Evolutionary conservation across 768 basidiomycete species (phyloP).

Genomic region (Wakefieldia striispora): DNA sequence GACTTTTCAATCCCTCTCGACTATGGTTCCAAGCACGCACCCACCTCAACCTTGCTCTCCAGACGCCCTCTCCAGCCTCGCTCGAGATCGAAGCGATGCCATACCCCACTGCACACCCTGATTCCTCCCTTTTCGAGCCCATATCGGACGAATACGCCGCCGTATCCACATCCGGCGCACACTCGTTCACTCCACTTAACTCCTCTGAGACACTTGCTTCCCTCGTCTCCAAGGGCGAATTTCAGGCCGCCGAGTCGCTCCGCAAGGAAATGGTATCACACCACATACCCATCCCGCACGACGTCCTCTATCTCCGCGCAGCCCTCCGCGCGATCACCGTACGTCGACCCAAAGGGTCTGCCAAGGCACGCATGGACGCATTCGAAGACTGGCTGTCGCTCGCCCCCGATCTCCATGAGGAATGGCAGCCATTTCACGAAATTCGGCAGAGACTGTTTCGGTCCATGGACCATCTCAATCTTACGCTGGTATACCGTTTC

Average conservation of each 20-base stretch:
- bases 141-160: conserved; percentile 33
- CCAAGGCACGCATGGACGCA: conserved; percentile 12
- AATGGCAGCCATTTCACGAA: conserved; percentile 17
- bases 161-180: conserved; percentile 5
- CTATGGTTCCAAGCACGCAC: conserved; percentile 19
- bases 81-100: conserved; percentile 34
- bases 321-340: conserved; percentile 34
- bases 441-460: conserved; percentile 36
- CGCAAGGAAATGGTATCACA: conserved; percentile 39
- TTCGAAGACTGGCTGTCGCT: conserved; percentile 47
- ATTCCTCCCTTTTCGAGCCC: conserved; percentile 38
- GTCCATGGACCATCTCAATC: conserved; percentile 27
- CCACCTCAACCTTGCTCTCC: conserved; percentile 25
- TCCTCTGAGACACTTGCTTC: conserved; percentile 23
- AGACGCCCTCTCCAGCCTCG: conserved; percentile 35
- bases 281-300: conserved; percentile 36
- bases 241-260: conserved; percentile 33
- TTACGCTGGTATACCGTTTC: conserved; percentile 40
- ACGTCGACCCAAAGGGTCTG: conserved; percentile 15
- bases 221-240: conserved; percentile 23
- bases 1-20: conserved; percentile 5
- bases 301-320: conserved; percentile 36
- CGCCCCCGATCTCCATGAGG: conserved; percentile 33
- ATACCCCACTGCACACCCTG: conserved; percentile 32
- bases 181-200: conserved; percentile 20